Evolutionary conservation across 73 alveolate species (phyloP).

Genomic region (Paraurostyla sp.): DNA sequence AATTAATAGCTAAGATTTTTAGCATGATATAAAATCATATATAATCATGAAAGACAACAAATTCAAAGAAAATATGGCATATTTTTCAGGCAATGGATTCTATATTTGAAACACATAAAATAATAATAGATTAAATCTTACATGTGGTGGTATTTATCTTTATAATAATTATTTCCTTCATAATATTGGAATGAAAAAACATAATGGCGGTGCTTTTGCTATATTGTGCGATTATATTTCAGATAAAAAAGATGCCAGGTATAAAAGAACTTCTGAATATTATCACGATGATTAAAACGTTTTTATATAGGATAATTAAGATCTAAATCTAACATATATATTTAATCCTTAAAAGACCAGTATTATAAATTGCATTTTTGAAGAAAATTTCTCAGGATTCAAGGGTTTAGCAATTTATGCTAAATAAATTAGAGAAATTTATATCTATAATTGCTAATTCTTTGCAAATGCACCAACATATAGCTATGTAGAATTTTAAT

Average conservation of each 20-base stretch:
- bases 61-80: no score
- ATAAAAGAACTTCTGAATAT: background rate
- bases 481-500: background rate
- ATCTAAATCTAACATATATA: background rate
- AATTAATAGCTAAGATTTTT: no score
- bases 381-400: background rate
- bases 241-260: background rate
- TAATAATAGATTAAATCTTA: no score
- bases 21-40: no score
- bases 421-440: background rate
- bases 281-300: background rate
- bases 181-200: no score
- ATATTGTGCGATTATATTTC: background rate
- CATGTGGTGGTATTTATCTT: no score
- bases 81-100: no score
- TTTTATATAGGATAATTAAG: background rate
- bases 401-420: conserved; percentile 16
- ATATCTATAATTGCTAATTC: background rate
- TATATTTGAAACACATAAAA: no score
- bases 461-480: background rate
- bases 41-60: no score
- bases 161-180: no score
- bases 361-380: background rate
- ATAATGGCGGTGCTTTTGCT: no score
- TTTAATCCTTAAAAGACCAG: background rate